Conservation (phyloP, 805 yeast species). For the Zygosaccharomyces gambellarensis region DNA sequence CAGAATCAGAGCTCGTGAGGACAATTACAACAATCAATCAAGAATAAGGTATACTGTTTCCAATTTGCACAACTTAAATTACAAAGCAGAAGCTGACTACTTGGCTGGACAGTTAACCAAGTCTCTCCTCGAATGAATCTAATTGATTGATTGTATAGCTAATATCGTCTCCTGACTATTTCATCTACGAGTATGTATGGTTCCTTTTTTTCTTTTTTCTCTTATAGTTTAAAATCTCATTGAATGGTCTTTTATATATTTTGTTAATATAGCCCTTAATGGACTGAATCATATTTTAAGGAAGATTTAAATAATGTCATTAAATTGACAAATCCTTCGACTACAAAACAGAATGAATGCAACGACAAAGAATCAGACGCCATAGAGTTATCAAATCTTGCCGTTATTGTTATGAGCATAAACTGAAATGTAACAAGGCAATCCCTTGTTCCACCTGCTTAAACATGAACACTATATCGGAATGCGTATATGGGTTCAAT, state of each 20-base stretch:
- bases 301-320: background rate
- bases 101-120: slow-evolving; percentile 39
- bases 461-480: slow-evolving; percentile 3
- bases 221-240: background rate
- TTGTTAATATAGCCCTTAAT: background rate
- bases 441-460: slow-evolving; percentile 25
- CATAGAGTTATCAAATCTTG: slow-evolving; percentile 27
- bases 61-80: slow-evolving; percentile 50
- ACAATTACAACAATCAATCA: slow-evolving; percentile 71
- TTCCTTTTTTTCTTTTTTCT: no score
- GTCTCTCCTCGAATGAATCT: slow-evolving; percentile 12
- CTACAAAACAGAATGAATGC: slow-evolving; percentile 4
- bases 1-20: slow-evolving; percentile 77
- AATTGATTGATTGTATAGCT: background rate
- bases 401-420: slow-evolving; percentile 26
- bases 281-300: background rate
- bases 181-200: background rate
- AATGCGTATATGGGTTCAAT: slow-evolving; percentile 26
- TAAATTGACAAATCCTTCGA: background rate
- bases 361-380: slow-evolving; percentile 20
- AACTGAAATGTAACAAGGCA: slow-evolving; percentile 25
- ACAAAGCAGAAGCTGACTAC: slow-evolving; percentile 53
- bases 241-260: background rate
- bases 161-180: background rate
- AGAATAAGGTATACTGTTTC: slow-evolving; percentile 72